Base-by-base conservation (phyloP, 1,139 yeast species). In the Pneumocystis carinii region DNA sequence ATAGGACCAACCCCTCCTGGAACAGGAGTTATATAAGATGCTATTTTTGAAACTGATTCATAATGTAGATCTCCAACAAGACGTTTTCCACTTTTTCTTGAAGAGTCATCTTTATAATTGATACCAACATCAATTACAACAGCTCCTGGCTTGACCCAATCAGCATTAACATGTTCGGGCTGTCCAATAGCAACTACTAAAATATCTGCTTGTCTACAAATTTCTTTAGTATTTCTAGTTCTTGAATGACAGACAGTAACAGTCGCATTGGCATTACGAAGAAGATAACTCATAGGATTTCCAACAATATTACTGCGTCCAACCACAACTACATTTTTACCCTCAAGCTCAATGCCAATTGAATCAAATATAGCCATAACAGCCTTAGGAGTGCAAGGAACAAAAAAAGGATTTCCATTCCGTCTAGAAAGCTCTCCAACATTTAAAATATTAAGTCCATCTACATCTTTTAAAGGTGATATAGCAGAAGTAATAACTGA, bases 1-100 rank as follows among this genome's bases (percentile, higher is more conserved):
- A 92, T 92, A 70, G 98, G 99, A 63, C 98, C 98, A 66, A 92
- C 98, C 69, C 98, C 98, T 72, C 99, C 99, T 62, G 98, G 99
- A 65, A 92, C 99, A 37, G 98, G 98, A 32, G 98, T 92, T 72
- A 92, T 81, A 71, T 80, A 79, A 48, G 85, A 79, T 38, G 95
- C 96, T 66, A 81, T 82, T 64, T 81, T 77, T 62, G 80, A 72
- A 64, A 89, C 89, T 35, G 83, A 76, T 62, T 79, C 85, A 70
- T 81, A 90, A 68, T 90, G 96, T 66, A 90, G 96, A 73, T 92
- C 98, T 65, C 99, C 99, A 62, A 90, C 96, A 75, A 90, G 81
- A 72, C 86, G 83, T 71, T 83, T 82, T 61, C 98, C 98, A 8
- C 87, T 80, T 76, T 90, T 89, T 73, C 83, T 86, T 63, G 87